phyloP scores from a whole-genome alignment of 805 yeast species.

The Ogataea neopini region DNA sequence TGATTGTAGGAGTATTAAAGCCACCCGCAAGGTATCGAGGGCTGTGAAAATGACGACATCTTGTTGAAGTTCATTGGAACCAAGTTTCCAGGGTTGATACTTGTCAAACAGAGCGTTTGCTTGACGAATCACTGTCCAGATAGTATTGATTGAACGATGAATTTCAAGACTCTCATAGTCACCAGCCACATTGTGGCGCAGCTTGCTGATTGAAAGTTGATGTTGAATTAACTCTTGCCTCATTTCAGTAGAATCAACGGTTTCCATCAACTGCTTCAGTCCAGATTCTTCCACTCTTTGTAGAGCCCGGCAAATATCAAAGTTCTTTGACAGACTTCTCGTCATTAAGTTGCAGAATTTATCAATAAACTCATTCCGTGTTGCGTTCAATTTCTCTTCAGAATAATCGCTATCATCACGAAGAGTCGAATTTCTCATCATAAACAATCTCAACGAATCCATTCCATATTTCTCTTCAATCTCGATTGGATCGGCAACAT shows the following conservation, averaged over 20 bases:
- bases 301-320: conserved; percentile 53
- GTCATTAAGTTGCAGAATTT: conserved; percentile 80
- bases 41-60: conserved; percentile 63
- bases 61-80: conserved; percentile 34
- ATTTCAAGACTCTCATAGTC: conserved; percentile 51
- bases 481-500: conserved; percentile 89
- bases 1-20: conserved; percentile 67
- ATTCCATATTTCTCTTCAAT: conserved; percentile 62
- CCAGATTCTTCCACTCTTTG: conserved; percentile 25
- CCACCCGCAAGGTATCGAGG: conserved; percentile 68
- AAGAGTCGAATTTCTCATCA: conserved; percentile 73
- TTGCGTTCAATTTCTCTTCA: conserved; percentile 49
- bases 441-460: conserved; percentile 73
- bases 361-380: conserved; percentile 70
- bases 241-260: not conserved
- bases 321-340: conserved; percentile 72
- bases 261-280: conserved; percentile 27
- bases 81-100: conserved; percentile 73
- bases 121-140: conserved; percentile 59
- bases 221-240: conserved; percentile 29
- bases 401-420: conserved; percentile 80
- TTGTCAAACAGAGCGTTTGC: conserved; percentile 70
- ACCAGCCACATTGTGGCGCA: conserved; percentile 33
- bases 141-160: conserved; percentile 52
- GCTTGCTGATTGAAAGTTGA: conserved; percentile 4